A percentile compares a stretch with the other conserved stretches of the same genome.
phyloP scores from a whole-genome alignment of 192 early-diverging fungal genomes.

The Coemansia biformis region DNA sequence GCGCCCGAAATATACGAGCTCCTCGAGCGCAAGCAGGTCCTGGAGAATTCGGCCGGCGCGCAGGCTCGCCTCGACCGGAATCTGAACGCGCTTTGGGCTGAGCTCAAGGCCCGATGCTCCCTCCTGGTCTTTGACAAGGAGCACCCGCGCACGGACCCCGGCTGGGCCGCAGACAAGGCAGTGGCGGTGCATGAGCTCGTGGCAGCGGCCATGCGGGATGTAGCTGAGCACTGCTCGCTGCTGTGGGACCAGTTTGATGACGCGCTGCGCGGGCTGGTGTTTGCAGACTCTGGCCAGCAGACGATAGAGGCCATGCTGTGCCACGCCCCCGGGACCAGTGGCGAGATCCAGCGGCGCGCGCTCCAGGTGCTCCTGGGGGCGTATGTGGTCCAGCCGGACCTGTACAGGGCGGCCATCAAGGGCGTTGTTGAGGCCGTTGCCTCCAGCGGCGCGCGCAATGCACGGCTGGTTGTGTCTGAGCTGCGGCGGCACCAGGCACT shows the following conservation, averaged over 20 bases:
- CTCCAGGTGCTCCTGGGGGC: constrained; percentile 3
- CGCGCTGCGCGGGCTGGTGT: constrained; percentile 30
- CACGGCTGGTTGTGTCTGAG: constrained; percentile 11
- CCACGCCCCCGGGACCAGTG: constrained; percentile 1
- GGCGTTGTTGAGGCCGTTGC: constrained; percentile 14
- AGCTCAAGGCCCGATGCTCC: constrained; percentile 34
- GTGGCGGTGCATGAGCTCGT: constrained; percentile 18
- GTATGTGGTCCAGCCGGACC: constrained; percentile 21
- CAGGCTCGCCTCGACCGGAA: constrained; percentile 25
- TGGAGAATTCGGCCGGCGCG: constrained; percentile 14
- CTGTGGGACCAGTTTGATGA: constrained; percentile 34
- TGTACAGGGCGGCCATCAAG: constrained; percentile 30
- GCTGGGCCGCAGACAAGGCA: not conserved
- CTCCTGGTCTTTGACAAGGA: constrained; percentile 39
- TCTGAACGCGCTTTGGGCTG: constrained; percentile 34
- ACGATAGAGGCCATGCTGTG: constrained; percentile 3
- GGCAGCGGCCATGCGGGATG: constrained; percentile 4
- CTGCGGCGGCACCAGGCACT: constrained; percentile 19
- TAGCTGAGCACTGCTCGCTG: constrained; percentile 19
- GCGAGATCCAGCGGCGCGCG: not conserved
- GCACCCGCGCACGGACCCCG: too few relatives aligned
- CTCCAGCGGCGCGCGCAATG: not conserved
- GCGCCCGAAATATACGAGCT: constrained; percentile 32
- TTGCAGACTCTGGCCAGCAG: constrained; percentile 8
- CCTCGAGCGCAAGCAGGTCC: constrained; percentile 21